A percentile compares a stretch with the other conserved stretches of the same genome.
Evolutionary conservation across 768 basidiomycete species (phyloP).

Genomic region (Tephrocybe rancida): DNA sequence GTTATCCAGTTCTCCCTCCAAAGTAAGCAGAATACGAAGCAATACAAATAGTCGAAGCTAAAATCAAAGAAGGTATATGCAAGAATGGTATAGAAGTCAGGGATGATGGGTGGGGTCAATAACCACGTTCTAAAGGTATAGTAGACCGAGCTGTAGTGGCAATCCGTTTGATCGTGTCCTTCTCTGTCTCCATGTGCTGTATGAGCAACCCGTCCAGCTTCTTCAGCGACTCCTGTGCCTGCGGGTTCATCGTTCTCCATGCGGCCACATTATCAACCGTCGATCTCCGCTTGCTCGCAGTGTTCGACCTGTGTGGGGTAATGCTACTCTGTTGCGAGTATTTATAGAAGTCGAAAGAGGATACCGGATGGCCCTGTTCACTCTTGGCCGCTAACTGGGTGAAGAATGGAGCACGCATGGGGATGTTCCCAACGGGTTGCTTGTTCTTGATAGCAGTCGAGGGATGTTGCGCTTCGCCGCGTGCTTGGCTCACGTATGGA

Average conservation of each 20-base stretch:
- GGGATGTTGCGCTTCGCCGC: conserved; percentile 33
- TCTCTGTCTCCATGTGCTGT: conserved; percentile 84
- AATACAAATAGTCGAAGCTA: too few relatives aligned
- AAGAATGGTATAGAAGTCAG: conserved; percentile 22
- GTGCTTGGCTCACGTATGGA: conserved; percentile 55
- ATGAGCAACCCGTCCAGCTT: conserved; percentile 79
- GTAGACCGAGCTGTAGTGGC: conserved; percentile 42
- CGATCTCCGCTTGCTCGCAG: conserved; percentile 30
- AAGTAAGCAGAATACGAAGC: too few relatives aligned
- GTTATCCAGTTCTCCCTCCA: too few relatives aligned
- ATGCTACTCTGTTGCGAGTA: conserved; percentile 41
- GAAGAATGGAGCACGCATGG: conserved; percentile 47
- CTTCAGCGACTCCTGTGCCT: conserved; percentile 58
- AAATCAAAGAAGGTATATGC: conserved; percentile 11
- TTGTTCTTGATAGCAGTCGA: conserved; percentile 34
- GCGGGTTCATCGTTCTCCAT: conserved; percentile 35
- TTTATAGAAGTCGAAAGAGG: conserved; percentile 47
- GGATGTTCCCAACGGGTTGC: conserved; percentile 56
- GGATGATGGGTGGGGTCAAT: conserved; percentile 12
- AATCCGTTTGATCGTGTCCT: conserved; percentile 78
- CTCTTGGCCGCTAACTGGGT: conserved; percentile 43
- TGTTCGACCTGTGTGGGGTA: conserved; percentile 7
- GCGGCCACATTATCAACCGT: conserved; percentile 29
- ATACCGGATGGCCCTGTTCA: conserved; percentile 37
- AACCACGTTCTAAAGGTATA: conserved; percentile 20